Base-by-base conservation (phyloP, 2,329 filamentous ascomycete species). In the Ceratocystiopsis brevicomis region DNA sequence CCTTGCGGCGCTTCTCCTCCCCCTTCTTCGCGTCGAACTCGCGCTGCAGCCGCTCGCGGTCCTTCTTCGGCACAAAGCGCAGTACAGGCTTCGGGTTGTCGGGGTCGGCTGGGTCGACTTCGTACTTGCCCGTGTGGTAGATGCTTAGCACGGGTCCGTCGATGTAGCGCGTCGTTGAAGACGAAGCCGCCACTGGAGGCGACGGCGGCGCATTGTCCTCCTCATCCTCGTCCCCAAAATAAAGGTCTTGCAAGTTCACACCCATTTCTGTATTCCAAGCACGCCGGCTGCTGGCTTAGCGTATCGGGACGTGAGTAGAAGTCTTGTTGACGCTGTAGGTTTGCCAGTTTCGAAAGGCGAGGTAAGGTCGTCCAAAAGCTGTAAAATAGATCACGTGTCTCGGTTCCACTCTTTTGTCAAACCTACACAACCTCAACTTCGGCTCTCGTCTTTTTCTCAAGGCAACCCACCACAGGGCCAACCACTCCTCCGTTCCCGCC, bases 21-120 rank as follows among this genome's bases (percentile, higher is more conserved):
- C 64, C 47, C 47, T 80, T 34, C 16, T 43, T 43, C 14, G 43
- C 74, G 54, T 88, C 81, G 50, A 84, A 81, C 35, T 92, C 82
- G 15, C 84, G 67, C 30, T 84, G 85, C 21, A 92, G 61, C 47
- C 76, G 73, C 57, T 93, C 85, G 44, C 87, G 73, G 58, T 93
- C 73, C 32, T 81, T 79, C 30, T 45, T 42, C 5, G 42, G 36
- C 10, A 37, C 30, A 15, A 41, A 44, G 3, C 16, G 39, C 10
- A 48, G 39, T 38, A 41, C 11, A 47, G 43, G 32, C 38, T 41
- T 8, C 14, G 44, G 43, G 8, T 39, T 43, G 16, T 39, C 38
- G 12, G 21, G 39, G 18, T 47, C 45, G 36, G 36, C 37, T 9
- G 25, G 25, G 30, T 21, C 39, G 34, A 41, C 14, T 15, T 17